These are phyloP conservation scores for Acidiella bohemica DNA, from an alignment of 495 filamentous ascomycete species.

Conservation along the genomic window DNA sequence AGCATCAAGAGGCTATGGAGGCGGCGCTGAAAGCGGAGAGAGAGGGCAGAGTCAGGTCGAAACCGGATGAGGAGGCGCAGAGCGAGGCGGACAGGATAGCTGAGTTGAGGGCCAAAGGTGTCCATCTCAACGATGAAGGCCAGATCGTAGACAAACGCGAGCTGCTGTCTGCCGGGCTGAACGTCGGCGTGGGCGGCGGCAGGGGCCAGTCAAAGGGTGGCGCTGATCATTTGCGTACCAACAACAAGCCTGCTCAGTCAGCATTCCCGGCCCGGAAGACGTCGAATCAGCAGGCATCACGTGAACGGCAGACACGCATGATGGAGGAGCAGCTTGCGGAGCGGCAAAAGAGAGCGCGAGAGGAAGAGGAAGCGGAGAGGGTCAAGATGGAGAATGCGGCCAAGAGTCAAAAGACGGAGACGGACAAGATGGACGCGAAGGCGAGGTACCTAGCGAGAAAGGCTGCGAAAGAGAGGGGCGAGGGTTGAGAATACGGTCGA, in stretches of 20 bases:
- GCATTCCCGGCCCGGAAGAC: conserved; percentile 25
- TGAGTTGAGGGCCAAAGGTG: conserved; percentile 59
- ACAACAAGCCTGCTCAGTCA: conserved; percentile 24
- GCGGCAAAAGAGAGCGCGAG: conserved; percentile 53
- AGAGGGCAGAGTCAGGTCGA: conserved; percentile 31
- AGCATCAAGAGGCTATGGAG: conserved; percentile 55
- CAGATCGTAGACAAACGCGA: conserved; percentile 90
- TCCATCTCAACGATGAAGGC: conserved; percentile 79
- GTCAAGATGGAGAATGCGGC: conserved; percentile 54
- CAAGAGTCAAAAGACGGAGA: conserved; percentile 60
- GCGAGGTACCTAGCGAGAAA: conserved; percentile 83
- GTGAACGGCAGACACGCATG: conserved; percentile 76
- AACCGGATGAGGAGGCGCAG: conserved; percentile 56
- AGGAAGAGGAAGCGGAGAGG: conserved; percentile 60
- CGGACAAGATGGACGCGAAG: conserved; percentile 72
- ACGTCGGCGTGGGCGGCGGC: conserved; percentile 51
- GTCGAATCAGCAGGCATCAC: conserved; percentile 44
- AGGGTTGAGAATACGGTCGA: conserved; percentile 14
- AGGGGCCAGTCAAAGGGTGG: conserved; percentile 1
- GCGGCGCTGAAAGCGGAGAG: conserved; percentile 38
- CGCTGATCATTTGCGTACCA: conserved; percentile 15
- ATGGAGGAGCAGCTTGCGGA: conserved; percentile 71
- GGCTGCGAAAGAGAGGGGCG: conserved; percentile 47
- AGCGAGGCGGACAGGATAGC: too few species aligned
- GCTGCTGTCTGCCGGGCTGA: conserved; percentile 74